Evolutionary conservation across 1,284 basidiomycete genomes (phyloP).

Genomic region (Sphaerobolus stellatus): DNA sequence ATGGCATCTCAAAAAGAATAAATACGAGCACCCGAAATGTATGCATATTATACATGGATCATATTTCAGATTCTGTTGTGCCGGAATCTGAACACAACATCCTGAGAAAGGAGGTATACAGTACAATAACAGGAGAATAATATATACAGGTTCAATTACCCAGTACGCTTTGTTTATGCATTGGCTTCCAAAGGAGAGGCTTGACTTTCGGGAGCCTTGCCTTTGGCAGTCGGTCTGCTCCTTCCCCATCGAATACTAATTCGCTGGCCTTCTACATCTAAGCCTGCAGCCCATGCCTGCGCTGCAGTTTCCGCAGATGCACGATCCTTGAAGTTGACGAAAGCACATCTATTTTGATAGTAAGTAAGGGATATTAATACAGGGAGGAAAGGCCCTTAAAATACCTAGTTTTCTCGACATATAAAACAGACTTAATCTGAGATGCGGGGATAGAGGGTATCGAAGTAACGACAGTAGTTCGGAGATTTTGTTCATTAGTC

Average conservation of each 20-base stretch:
- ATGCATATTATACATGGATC: no score
- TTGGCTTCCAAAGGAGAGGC: no score
- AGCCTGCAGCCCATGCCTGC: constrained; percentile 80
- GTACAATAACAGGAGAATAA: no score
- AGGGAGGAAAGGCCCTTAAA: constrained; percentile 17
- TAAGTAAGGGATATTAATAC: constrained; percentile 14
- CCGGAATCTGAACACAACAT: no score
- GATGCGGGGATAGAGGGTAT: constrained; percentile 68
- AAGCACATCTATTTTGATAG: constrained; percentile 73
- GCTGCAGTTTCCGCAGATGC: constrained; percentile 83
- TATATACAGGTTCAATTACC: no score
- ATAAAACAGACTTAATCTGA: constrained; percentile 77
- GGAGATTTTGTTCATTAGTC: constrained; percentile 76
- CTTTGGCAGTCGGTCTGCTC: constrained; percentile 37
- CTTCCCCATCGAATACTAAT: constrained; percentile 87
- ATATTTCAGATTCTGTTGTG: no score
- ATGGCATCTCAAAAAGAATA: no score
- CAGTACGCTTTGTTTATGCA: no score
- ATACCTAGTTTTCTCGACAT: constrained; percentile 79
- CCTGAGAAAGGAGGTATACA: no score
- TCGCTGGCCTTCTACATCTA: constrained; percentile 79
- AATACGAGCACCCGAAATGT: no score
- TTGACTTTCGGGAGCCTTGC: constrained; percentile 8
- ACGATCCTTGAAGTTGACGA: constrained; percentile 89
- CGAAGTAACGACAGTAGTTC: constrained; percentile 71